Evolutionary conservation across 2,329 filamentous ascomycete genomes (phyloP), one percentile per base, ranked within the genome.

Genomic region (Pseudomassariella vexata): DNA sequence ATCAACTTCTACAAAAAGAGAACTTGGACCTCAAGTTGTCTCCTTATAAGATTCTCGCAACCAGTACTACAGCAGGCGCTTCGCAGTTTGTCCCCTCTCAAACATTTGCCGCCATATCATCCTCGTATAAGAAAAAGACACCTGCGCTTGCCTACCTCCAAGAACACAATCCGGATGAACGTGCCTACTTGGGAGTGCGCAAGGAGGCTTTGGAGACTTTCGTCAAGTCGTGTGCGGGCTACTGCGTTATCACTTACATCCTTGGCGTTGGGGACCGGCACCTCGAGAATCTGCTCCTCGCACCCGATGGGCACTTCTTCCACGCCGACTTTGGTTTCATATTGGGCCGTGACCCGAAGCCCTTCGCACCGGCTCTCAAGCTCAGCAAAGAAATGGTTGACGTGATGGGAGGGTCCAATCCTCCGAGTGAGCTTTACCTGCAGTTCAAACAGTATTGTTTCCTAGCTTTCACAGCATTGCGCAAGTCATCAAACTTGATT

Each of bases 301-400:
- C 88, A 0, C 89, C 92, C 1, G 83, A 89, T 45, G 92, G 79
- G 0, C 87, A 94, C 59, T 98, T 98, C 67, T 95, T 98, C 72
- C 92, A 98, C 56, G 89, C 90, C 19, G 92, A 98, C 57, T 98
- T 98, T 50, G 92, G 94, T 24, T 98, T 94, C 60, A 98, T 98
- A 40, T 81, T 98, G 2, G 92, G 92, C 12, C 85, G 92, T 24
- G 92, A 98, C 47, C 92, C 92, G 0, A 98, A 98, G 53, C 92
- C 92, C 0, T 96, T 98, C 53, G 90, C 92, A 0, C 92, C 92
- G 0, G 79, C 90, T 32, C 95, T 98, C 82, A 98, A 98, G 59
- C 76, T 98, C 7, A 90, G 84, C 52, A 90, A 89, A 47, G 90
- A 98, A 53, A 98, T 98, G 92, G 86, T 96, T 4, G 92, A 98